These are phyloP conservation scores for Cardamine occulta DNA, from an alignment of 345 rosid genomes.

Conservation along the genomic window DNA sequence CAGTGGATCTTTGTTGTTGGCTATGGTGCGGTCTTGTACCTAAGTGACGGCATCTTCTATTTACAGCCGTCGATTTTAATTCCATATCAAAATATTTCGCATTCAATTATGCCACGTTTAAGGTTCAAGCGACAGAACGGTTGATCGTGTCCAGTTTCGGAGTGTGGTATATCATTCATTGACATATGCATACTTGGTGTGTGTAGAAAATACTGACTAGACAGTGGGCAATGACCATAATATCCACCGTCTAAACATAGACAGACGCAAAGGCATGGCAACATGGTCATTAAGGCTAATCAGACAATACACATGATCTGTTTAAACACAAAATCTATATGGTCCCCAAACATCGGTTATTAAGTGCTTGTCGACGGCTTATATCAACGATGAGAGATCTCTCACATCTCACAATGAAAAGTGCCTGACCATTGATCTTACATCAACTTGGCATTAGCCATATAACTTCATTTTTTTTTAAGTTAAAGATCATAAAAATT, in stretches of 20 bases:
- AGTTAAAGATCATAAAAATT: neutral
- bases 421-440: conserved; percentile 41
- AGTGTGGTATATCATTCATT: conserved; percentile 18
- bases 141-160: conserved; percentile 24
- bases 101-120: neutral
- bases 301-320: conserved; percentile 40
- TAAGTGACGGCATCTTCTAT: neutral
- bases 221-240: neutral
- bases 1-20: conserved; percentile 16
- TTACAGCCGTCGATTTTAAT: conserved; percentile 18
- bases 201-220: neutral
- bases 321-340: conserved; percentile 39
- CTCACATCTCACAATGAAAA: conserved; percentile 1
- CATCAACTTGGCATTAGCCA: conserved; percentile 14
- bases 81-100: neutral
- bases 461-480: neutral
- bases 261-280: neutral
- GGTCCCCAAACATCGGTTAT: conserved; percentile 37
- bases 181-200: conserved; percentile 27
- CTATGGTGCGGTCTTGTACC: conserved; percentile 16
- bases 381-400: conserved; percentile 15
- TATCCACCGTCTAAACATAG: conserved; percentile 8
- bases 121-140: conserved; percentile 15
- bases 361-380: conserved; percentile 32
- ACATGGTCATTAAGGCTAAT: conserved; percentile 6